Evolutionary conservation across 2,329 filamentous ascomycete species (phyloP), one percentile per base, ranked within the genome.

Genomic region (Zopfia rhizophila): DNA sequence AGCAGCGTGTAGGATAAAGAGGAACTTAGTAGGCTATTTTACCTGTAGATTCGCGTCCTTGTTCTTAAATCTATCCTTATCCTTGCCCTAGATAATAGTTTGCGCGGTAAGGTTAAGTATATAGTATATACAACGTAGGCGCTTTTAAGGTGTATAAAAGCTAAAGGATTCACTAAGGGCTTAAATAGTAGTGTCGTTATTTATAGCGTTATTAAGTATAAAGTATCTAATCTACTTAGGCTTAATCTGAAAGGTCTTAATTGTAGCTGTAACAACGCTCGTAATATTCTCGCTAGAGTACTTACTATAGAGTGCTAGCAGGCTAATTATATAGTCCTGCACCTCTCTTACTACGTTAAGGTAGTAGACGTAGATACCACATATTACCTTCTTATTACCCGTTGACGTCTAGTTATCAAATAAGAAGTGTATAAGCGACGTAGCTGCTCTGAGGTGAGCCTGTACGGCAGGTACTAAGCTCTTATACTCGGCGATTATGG

Each of bases 371-470:
- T 36, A 49, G 36, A 49, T 39, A 13, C 35, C 45, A 6, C 35
- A 40, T 7, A 49, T 17, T 13, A 41, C 46, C 10, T 24, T 14
- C 25, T 49, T 38, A 8, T 30, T 31, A 21, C 29, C 41, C 11
- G 40, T 39, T 14, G 29, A 45, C 5, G 40, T 49, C 40, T 36
- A 49, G 36, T 49, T 49, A 23, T 49, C 30, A 40, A 49, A 49
- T 12, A 29, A 45, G 11, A 49, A 18, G 35, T 49, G 36, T 33
- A 49, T 45, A 36, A 45, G 40, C 22, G 35, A 49, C 17, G 17
- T 21, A 31, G 46, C 38, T 13, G 22, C 27, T 18, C 36, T 22
- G 12, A 49, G 30, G 30, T 45, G 33, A 14, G 19, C 29, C 12
- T 19, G 14, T 37, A 49, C 40, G 13, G 36, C 35, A 21, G 40